Base-by-base conservation (phyloP, 1,284 basidiomycete genomes). In the Mycosarcoma maydis region DNA sequence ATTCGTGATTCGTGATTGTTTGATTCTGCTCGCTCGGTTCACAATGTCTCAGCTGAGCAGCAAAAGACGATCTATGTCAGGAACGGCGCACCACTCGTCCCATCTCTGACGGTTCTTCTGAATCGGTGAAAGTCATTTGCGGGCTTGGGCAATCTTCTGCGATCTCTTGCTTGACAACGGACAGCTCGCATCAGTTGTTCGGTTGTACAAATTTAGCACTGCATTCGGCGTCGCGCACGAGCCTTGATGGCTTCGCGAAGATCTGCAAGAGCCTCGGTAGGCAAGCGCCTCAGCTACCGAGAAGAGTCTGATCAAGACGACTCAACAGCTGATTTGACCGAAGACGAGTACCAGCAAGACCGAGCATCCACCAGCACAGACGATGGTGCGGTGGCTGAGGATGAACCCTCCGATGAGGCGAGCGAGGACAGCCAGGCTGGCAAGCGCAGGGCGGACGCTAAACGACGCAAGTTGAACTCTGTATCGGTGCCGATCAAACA, bases 331-430 rank as follows among this genome's bases (percentile, higher is more conserved):
- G 53, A 56, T 19, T 27, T 51, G 19, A 51, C 62, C 19, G 56
- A 66, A 16, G 54, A 68, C 29, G 65, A 68, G 16, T 68, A 53
- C 24, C 48, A 57, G 37, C 50, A 54, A 17, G 50, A 51, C 7
- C 53, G 45, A 16, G 59, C 1, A 9, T 43, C 42, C 17, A 49
- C 47, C n/a, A 62, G 59, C 36, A 48, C 47, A 30, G 51, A 61
- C 26, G 51, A 61, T 26, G 58, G 49, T 26, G 22, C 27, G 7
- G 19, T 33, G 13, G 37, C 54, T 2, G 10, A 38, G 9, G 20
- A 54, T 13, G 34, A 41, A 6, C 6, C 23, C n/a, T 45, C 47
- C 33, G 56, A 42, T 3, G 42, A 48, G 2, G 27, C 23, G 20
- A 39, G 36, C 36, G 32, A 46, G 6, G 48, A 49, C 14, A 43